Evolutionary conservation across 2,329 filamentous ascomycete genomes (phyloP).

Genomic region (Phaeosphaeria sp.): DNA sequence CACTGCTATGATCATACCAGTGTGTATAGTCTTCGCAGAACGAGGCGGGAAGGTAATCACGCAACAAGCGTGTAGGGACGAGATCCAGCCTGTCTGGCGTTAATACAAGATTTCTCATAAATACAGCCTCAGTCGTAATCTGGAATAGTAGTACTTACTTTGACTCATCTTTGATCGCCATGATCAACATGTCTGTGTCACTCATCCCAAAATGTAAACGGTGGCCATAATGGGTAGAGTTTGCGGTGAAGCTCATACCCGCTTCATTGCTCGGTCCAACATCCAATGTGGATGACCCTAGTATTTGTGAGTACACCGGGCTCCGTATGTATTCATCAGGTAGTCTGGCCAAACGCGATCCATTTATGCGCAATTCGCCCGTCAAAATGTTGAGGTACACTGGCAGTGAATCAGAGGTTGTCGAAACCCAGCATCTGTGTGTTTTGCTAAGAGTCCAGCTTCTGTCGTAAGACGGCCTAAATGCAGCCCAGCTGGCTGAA

Average conservation of each 20-base stretch:
- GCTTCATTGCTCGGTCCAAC: constrained; percentile 50
- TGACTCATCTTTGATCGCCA: constrained; percentile 10
- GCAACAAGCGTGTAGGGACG: constrained; percentile 43
- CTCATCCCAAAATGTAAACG: constrained; percentile 48
- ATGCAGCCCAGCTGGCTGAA: constrained; percentile 24
- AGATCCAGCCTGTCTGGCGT: constrained; percentile 31
- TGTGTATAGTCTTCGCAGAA: constrained; percentile 33
- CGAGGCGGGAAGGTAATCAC: constrained; percentile 36
- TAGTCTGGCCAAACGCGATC: constrained; percentile 56
- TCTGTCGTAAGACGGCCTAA: constrained; percentile 6
- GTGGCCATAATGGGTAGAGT: constrained; percentile 20
- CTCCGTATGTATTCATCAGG: constrained; percentile 55
- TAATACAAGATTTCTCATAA: no score
- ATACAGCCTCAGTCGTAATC: no score
- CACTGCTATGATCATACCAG: constrained; percentile 27
- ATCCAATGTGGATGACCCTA: constrained; percentile 57
- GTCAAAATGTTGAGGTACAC: constrained; percentile 59
- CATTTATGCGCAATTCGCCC: constrained; percentile 61
- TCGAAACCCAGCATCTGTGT: constrained; percentile 44
- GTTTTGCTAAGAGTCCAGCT: constrained; percentile 18
- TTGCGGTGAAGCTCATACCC: constrained; percentile 53
- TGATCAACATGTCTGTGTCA: constrained; percentile 27
- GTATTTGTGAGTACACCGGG: constrained; percentile 46
- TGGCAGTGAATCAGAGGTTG: constrained; percentile 10
- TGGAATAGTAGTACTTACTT: constrained; percentile 13